A percentile compares a stretch with the other conserved stretches of the same genome.
phyloP scores from a whole-genome alignment of 148 eudicot genomes.

The Polygonum maritimum region DNA sequence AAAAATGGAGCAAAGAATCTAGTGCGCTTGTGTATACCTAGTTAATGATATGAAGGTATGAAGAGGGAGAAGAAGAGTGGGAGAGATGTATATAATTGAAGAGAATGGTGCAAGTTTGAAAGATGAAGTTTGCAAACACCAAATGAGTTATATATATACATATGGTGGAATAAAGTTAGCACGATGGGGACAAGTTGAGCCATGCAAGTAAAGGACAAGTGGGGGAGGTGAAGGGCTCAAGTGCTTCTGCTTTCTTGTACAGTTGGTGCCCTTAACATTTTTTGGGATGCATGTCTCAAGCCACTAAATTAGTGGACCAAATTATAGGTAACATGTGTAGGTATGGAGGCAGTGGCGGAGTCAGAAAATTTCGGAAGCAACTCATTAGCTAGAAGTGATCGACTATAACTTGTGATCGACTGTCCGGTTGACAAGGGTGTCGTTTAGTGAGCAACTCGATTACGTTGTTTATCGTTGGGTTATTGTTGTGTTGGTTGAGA shows the following conservation, averaged over 20 bases:
- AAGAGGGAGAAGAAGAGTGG: background rate
- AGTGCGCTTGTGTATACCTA: background rate
- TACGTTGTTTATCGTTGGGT: no score
- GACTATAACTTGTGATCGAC: no score
- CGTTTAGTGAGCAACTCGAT: no score
- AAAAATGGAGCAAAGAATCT: background rate
- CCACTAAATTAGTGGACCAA: background rate
- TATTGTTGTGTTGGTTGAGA: no score
- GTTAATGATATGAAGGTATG: background rate
- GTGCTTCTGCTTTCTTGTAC: conserved; percentile 10
- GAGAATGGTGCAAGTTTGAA: background rate
- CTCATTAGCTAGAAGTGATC: no score
- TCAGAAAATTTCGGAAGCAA: no score
- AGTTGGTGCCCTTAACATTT: background rate
- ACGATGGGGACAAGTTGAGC: conserved; percentile 5
- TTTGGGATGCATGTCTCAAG: background rate
- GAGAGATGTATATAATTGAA: background rate
- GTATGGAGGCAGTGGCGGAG: no score
- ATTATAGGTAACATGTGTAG: background rate
- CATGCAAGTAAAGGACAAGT: conserved; percentile 7
- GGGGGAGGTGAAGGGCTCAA: conserved; percentile 1
- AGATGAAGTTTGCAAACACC: background rate
- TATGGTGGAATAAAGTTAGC: background rate
- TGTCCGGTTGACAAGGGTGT: no score
- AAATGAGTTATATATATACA: background rate